Base-by-base conservation (phyloP, 179 eudicot species). In the Beta lomatogona region DNA sequence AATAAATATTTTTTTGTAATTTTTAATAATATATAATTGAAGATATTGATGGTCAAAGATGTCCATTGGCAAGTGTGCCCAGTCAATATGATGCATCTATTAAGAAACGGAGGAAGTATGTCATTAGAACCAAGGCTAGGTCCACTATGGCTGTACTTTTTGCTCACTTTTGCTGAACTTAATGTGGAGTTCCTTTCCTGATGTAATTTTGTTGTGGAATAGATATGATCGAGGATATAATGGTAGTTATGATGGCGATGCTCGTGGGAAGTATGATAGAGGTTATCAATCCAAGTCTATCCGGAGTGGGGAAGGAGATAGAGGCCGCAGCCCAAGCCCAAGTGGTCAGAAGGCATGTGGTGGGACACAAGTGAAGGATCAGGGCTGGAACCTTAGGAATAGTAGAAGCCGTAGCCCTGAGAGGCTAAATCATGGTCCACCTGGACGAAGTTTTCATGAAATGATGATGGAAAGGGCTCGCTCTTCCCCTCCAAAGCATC, bases 401-500 rank as follows among this genome's bases (percentile, higher is more conserved):
- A 85, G 76, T 31, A 84, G 88, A 9, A 82, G 87, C 80, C 91
- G 92, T 64, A 90, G 93, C 79, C 87, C 89, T 12, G 90, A 86
- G 46, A 86, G 88, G 82, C 82, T 79, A 52, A 84, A 82, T n/a
- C 71, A 63, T 50, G 89, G 78, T 76, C 83, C 82, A 58, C 78
- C 91, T 3, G 84, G 22, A 59, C 72, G 79, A 53, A 90, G 93
- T 80, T 91, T 91, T 77, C 93, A 89, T 71, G 85, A 91, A 77
- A 68, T 83, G 79, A 90, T 90, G 94, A 91, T 90, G 91, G 86
- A 86, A 66, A 79, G 78, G 28, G 71, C 86, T 73, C 85, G 85
- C 9, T 41, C 83, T 12, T 78, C 85, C 31, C 44, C 79, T 48
- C 44, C 79, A 13, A 82, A 67, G 64, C 22, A 13, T 64, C 70